A percentile compares a stretch with the other conserved stretches of the same genome.
These are phyloP conservation scores for Nephelium lappaceum DNA, from an alignment of 345 rosid genomes.

Conservation along the genomic window DNA sequence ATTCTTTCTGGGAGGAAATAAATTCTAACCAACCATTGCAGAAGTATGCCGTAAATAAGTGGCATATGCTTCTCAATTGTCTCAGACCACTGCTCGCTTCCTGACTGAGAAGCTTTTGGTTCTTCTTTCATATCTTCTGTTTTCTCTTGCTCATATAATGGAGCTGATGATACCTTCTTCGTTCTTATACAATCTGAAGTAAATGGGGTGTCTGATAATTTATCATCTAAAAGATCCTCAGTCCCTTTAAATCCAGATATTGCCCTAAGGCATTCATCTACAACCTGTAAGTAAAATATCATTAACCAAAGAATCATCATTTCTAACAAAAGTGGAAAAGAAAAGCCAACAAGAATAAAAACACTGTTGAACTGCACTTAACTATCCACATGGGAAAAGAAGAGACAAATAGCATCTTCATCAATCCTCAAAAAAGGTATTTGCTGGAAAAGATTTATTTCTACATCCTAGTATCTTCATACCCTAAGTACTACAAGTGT, in stretches of 20 bases:
- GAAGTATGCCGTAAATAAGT: slow-evolving; percentile 64
- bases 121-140: slow-evolving; percentile 45
- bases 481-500: not conserved
- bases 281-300: slow-evolving; percentile 52
- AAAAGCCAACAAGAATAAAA: slow-evolving; percentile 4
- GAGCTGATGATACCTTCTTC: slow-evolving; percentile 86
- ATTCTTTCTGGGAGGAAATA: slow-evolving; percentile 8
- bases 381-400: not conserved
- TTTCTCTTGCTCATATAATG: slow-evolving; percentile 60
- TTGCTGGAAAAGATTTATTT: not conserved
- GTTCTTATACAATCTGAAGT: slow-evolving; percentile 76
- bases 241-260: slow-evolving; percentile 93
- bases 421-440: not conserved
- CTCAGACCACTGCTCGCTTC: slow-evolving; percentile 72
- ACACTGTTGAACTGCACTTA: not conserved
- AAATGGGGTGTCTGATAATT: slow-evolving; percentile 69
- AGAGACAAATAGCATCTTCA: not conserved
- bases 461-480: not conserved
- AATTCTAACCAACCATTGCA: slow-evolving; percentile 64
- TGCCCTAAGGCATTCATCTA: slow-evolving; percentile 91
- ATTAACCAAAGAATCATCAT: not conserved
- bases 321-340: slow-evolving; percentile 1
- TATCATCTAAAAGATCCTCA: slow-evolving; percentile 74
- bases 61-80: slow-evolving; percentile 73
- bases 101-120: slow-evolving; percentile 43